phyloP scores from a whole-genome alignment of 148 eudicot species.

The Diospyros lotus region DNA sequence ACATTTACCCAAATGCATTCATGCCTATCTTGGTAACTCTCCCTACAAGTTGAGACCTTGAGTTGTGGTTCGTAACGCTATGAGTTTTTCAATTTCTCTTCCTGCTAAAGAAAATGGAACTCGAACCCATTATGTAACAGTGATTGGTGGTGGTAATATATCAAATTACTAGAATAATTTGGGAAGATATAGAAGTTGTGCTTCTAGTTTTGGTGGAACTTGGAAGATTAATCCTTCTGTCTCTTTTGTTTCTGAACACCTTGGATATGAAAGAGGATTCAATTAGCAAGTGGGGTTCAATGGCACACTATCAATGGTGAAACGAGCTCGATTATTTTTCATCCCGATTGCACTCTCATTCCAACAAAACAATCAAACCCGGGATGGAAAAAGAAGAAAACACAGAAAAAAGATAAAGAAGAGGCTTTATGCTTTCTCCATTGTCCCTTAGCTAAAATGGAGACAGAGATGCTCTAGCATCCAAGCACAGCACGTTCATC shows the following conservation, averaged over 20 bases:
- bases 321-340: constrained; percentile 29
- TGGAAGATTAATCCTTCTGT: constrained; percentile 1
- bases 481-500: constrained; percentile 16
- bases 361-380: constrained; percentile 21
- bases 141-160: too few species aligned
- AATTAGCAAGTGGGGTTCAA: constrained; percentile 21
- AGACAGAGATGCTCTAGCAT: constrained; percentile 39
- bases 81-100: too few species aligned
- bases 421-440: constrained; percentile 22
- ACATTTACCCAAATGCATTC: neutral
- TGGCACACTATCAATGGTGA: constrained; percentile 46
- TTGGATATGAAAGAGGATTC: constrained; percentile 7
- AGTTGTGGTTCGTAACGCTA: too few species aligned
- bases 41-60: too few species aligned
- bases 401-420: constrained; percentile 19
- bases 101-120: too few species aligned
- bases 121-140: too few species aligned
- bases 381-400: constrained; percentile 11
- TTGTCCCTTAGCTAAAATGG: constrained; percentile 31
- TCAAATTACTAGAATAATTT: neutral
- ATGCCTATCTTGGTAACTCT: too few species aligned
- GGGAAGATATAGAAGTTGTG: neutral
- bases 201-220: constrained; percentile 1
- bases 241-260: neutral
- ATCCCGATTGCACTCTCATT: neutral